phyloP scores from a whole-genome alignment of 2,329 filamentous ascomycete species.

The Stylonectria norvegica region DNA sequence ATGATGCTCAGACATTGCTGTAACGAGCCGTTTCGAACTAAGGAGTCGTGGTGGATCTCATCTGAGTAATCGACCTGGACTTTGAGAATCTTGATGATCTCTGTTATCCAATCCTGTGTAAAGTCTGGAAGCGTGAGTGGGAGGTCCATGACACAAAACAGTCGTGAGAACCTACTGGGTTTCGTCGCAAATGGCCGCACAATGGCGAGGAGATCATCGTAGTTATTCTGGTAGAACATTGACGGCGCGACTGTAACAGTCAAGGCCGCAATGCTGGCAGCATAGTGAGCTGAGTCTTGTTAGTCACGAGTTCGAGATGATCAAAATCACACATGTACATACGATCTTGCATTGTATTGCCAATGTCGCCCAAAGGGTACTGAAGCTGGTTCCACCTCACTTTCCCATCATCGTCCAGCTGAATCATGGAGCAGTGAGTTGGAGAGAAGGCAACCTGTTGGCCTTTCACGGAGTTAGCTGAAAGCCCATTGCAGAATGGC shows the following conservation, averaged over 20 bases:
- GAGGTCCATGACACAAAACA: neutral
- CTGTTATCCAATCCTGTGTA: slow-evolving; percentile 59
- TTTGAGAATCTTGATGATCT: slow-evolving; percentile 66
- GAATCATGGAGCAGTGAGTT: slow-evolving; percentile 55
- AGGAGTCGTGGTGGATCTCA: slow-evolving; percentile 66
- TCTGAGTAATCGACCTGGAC: slow-evolving; percentile 78
- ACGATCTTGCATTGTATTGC: slow-evolving; percentile 49
- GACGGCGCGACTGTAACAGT: slow-evolving; percentile 49
- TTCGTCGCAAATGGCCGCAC: slow-evolving; percentile 48
- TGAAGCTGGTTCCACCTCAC: slow-evolving; percentile 57
- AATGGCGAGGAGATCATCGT: slow-evolving; percentile 70
- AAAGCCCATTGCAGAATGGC: neutral
- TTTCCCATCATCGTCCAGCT: slow-evolving; percentile 56
- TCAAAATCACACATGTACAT: too few species aligned
- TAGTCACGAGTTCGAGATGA: slow-evolving; percentile 4
- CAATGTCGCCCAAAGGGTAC: slow-evolving; percentile 48
- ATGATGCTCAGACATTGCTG: slow-evolving; percentile 76
- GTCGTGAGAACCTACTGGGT: slow-evolving; percentile 26
- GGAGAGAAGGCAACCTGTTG: slow-evolving; percentile 61
- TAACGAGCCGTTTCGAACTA: slow-evolving; percentile 70
- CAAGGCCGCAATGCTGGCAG: slow-evolving; percentile 59
- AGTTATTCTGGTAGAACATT: slow-evolving; percentile 47
- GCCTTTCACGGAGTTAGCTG: slow-evolving; percentile 36
- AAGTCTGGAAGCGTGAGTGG: slow-evolving; percentile 47
- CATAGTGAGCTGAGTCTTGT: slow-evolving; percentile 45